Conservation (phyloP, 148 eudicot genomes). For the Heliamphora exappendiculata region DNA sequence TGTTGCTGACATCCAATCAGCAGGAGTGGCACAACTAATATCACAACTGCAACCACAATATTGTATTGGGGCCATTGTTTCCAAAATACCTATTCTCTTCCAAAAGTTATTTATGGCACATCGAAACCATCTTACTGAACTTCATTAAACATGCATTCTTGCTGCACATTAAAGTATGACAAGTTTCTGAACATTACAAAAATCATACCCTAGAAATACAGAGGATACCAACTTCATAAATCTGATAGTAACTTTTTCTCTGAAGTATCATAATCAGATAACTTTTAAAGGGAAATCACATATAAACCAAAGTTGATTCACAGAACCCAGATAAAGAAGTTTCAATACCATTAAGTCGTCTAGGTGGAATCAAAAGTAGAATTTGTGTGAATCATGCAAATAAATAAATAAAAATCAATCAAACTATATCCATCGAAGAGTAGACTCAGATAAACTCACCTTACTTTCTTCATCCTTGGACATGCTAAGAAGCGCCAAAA, state of each 20-base stretch:
- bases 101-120: constrained; percentile 1
- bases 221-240: not conserved
- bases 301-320: not conserved
- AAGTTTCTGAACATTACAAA: not conserved
- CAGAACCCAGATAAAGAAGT: not conserved
- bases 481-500: constrained; percentile 52
- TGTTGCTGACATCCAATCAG: too few relatives aligned
- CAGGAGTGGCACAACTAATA: too few relatives aligned
- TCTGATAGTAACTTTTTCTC: not conserved
- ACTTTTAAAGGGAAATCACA: not conserved
- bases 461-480: constrained; percentile 62
- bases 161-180: not conserved
- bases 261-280: too few relatives aligned
- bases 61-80: not conserved
- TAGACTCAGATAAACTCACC: constrained; percentile 29
- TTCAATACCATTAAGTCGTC: not conserved
- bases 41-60: not conserved
- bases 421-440: not conserved
- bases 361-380: constrained; percentile 4
- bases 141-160: not conserved
- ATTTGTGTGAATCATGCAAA: not conserved
- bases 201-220: not conserved
- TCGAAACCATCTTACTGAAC: not conserved
- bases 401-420: not conserved
- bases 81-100: not conserved